A percentile compares a stretch with the other conserved stretches of the same genome.
phyloP scores from a whole-genome alignment of 2,329 filamentous ascomycete species.

The Fusarium newnesense region DNA sequence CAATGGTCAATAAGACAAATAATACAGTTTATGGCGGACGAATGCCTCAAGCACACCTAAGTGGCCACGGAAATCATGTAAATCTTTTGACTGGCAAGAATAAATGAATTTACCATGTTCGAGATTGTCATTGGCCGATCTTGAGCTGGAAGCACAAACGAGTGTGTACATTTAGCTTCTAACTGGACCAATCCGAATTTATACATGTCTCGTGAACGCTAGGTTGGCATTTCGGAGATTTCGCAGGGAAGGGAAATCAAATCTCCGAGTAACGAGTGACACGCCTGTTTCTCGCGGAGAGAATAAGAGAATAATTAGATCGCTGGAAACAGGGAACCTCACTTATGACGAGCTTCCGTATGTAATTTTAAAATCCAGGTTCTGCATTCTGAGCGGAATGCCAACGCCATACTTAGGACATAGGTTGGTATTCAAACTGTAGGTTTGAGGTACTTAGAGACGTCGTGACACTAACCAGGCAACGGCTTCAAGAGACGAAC shows the following conservation, averaged over 20 bases:
- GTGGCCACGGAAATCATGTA: background rate
- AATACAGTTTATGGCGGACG: background rate
- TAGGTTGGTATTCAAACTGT: background rate
- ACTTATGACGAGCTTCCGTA: slow-evolving; percentile 15
- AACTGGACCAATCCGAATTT: slow-evolving; percentile 27
- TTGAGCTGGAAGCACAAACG: slow-evolving; percentile 13
- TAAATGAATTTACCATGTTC: background rate
- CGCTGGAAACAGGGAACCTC: slow-evolving; percentile 26
- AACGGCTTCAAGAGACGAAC: slow-evolving; percentile 13
- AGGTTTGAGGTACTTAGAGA: background rate
- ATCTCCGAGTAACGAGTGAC: slow-evolving; percentile 38
- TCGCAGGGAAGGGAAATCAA: slow-evolving; percentile 34
- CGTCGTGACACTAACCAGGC: slow-evolving; percentile 10
- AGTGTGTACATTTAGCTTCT: slow-evolving; percentile 6
- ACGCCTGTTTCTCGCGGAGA: background rate
- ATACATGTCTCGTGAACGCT: slow-evolving; percentile 31
- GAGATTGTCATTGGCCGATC: slow-evolving; percentile 24
- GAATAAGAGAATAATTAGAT: background rate
- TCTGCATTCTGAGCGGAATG: slow-evolving; percentile 14
- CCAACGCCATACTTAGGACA: background rate
- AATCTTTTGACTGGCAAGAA: background rate
- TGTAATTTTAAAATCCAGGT: background rate
- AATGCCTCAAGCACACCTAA: background rate
- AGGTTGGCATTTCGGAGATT: slow-evolving; percentile 37
- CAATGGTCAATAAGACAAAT: background rate